Percentiles rank a stretch among this genome's conserved stretches.
These are phyloP conservation scores for Podospora conica DNA, from an alignment of 495 filamentous ascomycete genomes.

Conservation along the genomic window DNA sequence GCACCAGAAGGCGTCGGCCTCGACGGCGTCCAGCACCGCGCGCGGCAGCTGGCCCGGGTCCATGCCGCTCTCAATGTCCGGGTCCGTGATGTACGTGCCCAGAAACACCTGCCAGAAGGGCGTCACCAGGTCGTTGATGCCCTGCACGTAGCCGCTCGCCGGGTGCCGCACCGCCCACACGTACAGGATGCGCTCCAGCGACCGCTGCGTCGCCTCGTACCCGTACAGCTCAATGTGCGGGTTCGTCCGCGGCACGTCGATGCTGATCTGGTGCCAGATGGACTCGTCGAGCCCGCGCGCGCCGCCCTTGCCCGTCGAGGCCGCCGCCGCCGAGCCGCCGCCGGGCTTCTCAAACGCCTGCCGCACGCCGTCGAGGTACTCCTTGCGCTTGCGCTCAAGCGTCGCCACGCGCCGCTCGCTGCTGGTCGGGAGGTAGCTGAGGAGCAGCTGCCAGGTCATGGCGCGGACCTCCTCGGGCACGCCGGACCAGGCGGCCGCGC, in stretches of 20 bases:
- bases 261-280: conserved; percentile 98
- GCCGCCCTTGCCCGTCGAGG: conserved; percentile 29
- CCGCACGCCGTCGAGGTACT: conserved; percentile 91
- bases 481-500: conserved; percentile 85
- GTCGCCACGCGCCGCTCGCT: conserved; percentile 86
- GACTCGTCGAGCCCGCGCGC: conserved; percentile 80
- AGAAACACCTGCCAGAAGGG: conserved; percentile 98
- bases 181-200: conserved; percentile 89
- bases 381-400: conserved; percentile 90
- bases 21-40: conserved; percentile 89
- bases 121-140: conserved; percentile 96
- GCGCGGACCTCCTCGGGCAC: conserved; percentile 91
- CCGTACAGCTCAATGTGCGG: conserved; percentile 91
- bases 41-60: conserved; percentile 90
- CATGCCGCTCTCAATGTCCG: conserved; percentile 90
- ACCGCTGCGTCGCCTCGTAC: conserved; percentile 93
- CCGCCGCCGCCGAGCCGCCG: conserved; percentile 18
- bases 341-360: conserved; percentile 84
- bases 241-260: conserved; percentile 95
- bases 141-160: conserved; percentile 95
- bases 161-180: conserved; percentile 97
- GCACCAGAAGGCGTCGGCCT: conserved; percentile 98
- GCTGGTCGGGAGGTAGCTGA: conserved; percentile 92
- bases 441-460: conserved; percentile 95
- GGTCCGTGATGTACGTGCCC: conserved; percentile 85